Percentiles rank a stretch among this genome's conserved stretches.
Evolutionary conservation across 371 early-diverging fungal genomes (phyloP).

Genomic region (Lichtheimia hyalospora): DNA sequence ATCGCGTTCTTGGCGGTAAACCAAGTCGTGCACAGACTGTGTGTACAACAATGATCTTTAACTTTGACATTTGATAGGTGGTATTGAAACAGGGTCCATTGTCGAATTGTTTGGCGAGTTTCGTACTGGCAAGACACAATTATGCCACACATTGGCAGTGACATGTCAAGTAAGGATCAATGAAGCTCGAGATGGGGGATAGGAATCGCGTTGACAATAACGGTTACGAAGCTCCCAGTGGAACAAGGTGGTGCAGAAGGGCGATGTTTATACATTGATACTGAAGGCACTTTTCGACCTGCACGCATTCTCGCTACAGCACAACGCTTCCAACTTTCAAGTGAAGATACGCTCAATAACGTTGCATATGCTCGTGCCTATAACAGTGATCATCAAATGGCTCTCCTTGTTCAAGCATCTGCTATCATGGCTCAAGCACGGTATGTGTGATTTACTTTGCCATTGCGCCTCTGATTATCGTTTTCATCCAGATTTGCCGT

Average conservation of each 20-base stretch:
- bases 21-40: neutral
- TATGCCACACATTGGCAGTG: constrained; percentile 98
- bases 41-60: too few relatives aligned
- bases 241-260: constrained; percentile 95
- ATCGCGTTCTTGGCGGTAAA: constrained; percentile 81
- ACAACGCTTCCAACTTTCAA: constrained; percentile 85
- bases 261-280: constrained; percentile 98
- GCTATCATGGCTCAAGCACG: constrained; percentile 95
- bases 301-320: constrained; percentile 90
- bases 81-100: constrained; percentile 98
- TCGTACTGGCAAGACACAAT: constrained; percentile 99
- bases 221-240: constrained; percentile 65
- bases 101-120: constrained; percentile 99
- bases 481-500: constrained; percentile 66
- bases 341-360: constrained; percentile 91
- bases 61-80: constrained; percentile 54
- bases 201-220: too few relatives aligned
- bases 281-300: constrained; percentile 99
- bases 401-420: constrained; percentile 89
- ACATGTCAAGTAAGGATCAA: constrained; percentile 82
- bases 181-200: neutral
- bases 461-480: neutral
- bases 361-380: constrained; percentile 97
- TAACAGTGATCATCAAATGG: constrained; percentile 97
- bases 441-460: constrained; percentile 2